Conservation (phyloP, 177 flowering plant genomes). For the Vitis hybrid region DNA sequence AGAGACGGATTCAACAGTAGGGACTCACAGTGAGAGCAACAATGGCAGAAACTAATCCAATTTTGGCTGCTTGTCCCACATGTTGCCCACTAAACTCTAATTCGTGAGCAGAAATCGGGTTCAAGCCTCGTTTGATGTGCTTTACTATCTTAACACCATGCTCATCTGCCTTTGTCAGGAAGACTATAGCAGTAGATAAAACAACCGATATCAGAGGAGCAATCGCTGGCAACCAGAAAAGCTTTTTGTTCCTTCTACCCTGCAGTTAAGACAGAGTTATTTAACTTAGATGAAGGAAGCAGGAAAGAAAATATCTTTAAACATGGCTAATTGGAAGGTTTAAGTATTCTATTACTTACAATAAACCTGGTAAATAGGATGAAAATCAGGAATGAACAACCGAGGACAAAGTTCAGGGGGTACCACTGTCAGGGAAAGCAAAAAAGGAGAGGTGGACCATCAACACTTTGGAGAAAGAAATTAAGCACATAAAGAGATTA, state of each 20-base stretch:
- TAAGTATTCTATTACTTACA: constrained; percentile 35
- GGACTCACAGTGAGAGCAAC: constrained; percentile 73
- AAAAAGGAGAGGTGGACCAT: neutral
- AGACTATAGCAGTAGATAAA: constrained; percentile 64
- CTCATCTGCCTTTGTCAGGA: constrained; percentile 61
- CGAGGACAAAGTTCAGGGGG: constrained; percentile 54
- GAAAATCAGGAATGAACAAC: constrained; percentile 67
- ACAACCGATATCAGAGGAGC: constrained; percentile 77
- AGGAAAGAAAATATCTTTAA: neutral
- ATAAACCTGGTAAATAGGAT: constrained; percentile 50
- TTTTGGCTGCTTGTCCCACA: constrained; percentile 53
- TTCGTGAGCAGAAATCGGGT: constrained; percentile 62
- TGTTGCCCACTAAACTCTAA: constrained; percentile 49
- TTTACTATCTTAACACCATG: constrained; percentile 76
- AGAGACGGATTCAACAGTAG: neutral
- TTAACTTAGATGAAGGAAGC: neutral
- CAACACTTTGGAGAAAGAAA: neutral
- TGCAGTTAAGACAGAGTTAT: constrained; percentile 15
- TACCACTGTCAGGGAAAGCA: constrained; percentile 43
- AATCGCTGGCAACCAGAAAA: constrained; percentile 85
- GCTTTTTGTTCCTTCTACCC: constrained; percentile 73
- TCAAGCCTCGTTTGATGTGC: constrained; percentile 71
- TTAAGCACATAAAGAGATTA: too few species aligned
- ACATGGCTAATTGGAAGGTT: neutral
- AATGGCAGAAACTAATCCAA: constrained; percentile 62